Conservation (phyloP, 2,329 filamentous ascomycete genomes). For the Sphaerulina musiva region DNA sequence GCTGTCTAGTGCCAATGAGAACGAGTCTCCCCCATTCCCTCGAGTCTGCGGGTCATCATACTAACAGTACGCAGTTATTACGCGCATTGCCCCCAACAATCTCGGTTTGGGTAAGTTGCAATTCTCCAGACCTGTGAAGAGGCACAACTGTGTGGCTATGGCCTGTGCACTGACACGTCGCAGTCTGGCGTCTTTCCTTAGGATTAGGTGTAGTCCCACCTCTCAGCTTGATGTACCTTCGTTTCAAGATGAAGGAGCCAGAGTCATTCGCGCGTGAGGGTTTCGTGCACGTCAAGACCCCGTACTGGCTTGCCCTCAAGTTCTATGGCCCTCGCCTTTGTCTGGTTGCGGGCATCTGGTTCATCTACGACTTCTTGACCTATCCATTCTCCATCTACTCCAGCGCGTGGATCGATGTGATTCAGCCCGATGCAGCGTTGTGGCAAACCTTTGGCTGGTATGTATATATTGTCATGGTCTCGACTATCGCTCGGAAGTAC, state of each 20-base stretch:
- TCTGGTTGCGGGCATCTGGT: slow-evolving; percentile 71
- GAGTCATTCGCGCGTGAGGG: slow-evolving; percentile 67
- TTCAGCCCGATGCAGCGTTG: slow-evolving; percentile 52
- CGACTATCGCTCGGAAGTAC: slow-evolving; percentile 31
- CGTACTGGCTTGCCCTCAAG: slow-evolving; percentile 47
- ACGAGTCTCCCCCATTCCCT: not conserved
- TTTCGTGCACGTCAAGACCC: slow-evolving; percentile 53
- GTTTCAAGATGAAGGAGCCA: slow-evolving; percentile 67
- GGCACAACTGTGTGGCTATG: too few relatives aligned
- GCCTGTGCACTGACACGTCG: too few relatives aligned
- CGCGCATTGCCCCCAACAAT: slow-evolving; percentile 42
- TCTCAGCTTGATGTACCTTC: slow-evolving; percentile 61
- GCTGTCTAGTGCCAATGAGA: slow-evolving; percentile 66
- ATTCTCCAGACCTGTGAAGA: too few relatives aligned
- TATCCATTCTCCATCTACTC: slow-evolving; percentile 87
- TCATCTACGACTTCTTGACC: slow-evolving; percentile 70
- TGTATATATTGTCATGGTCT: slow-evolving; percentile 30
- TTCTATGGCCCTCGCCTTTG: slow-evolving; percentile 71
- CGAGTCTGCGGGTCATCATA: not conserved
- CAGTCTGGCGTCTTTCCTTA: slow-evolving; percentile 73
- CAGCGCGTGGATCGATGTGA: slow-evolving; percentile 65
- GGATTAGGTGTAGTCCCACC: slow-evolving; percentile 76
- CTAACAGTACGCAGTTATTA: slow-evolving; percentile 38
- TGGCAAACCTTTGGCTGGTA: slow-evolving; percentile 76
- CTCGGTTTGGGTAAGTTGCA: slow-evolving; percentile 45